Percentiles rank a stretch among this genome's conserved stretches.
phyloP scores from a whole-genome alignment of 805 yeast species.

The Jamesozyma lodderae region DNA sequence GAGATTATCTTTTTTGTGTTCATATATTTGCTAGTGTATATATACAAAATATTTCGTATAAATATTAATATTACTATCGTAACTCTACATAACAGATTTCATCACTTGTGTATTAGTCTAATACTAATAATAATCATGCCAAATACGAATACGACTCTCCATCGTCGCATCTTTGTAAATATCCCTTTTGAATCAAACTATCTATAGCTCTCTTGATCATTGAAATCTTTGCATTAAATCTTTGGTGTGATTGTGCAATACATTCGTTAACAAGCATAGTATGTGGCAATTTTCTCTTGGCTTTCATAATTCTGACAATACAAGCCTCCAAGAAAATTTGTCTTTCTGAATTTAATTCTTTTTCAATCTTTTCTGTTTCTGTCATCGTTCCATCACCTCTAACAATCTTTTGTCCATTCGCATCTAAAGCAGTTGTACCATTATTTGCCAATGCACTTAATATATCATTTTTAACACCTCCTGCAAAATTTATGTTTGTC shows the following conservation, averaged over 20 bases:
- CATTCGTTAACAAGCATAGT: constrained; percentile 79
- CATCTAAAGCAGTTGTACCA: constrained; percentile 2
- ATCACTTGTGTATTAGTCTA: too few species aligned
- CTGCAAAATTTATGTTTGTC: constrained; percentile 70
- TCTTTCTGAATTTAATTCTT: constrained; percentile 80
- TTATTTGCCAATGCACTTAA: constrained; percentile 14
- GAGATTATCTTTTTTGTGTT: too few species aligned
- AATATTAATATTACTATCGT: too few species aligned
- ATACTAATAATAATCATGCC: constrained; percentile 45
- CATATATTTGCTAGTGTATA: too few species aligned
- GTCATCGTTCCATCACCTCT: constrained; percentile 44
- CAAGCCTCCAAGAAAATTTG: constrained; percentile 83
- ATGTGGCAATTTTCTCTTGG: constrained; percentile 72
- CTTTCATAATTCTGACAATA: constrained; percentile 94
- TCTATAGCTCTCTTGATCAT: constrained; percentile 86
- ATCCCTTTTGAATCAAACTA: constrained; percentile 75
- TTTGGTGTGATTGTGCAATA: constrained; percentile 65
- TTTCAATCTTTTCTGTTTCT: constrained; percentile 52
- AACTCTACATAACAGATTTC: too few species aligned
- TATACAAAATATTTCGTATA: too few species aligned
- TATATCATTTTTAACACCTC: constrained; percentile 39
- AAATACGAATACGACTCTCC: constrained; percentile 71
- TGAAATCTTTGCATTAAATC: constrained; percentile 78
- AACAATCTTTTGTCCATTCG: constrained; percentile 15
- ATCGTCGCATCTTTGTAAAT: constrained; percentile 64